phyloP scores from a whole-genome alignment of 306 rosid species.

The Carpinus fangiana region DNA sequence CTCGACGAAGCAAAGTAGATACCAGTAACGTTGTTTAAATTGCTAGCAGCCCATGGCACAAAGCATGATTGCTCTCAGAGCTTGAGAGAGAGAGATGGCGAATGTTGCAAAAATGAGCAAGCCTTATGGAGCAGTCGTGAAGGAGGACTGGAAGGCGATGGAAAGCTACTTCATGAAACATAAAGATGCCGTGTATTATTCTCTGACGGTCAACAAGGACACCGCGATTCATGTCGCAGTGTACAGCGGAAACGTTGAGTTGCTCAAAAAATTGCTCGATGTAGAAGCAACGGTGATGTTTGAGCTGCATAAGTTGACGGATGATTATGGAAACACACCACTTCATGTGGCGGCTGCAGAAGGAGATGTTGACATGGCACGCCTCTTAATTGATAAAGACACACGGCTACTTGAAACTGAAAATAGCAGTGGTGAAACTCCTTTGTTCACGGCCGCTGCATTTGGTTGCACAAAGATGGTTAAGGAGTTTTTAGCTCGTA shows the following conservation, averaged over 20 bases:
- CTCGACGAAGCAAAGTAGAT: slow-evolving; percentile 17
- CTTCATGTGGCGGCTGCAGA: slow-evolving; percentile 23
- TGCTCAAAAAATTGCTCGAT: not conserved
- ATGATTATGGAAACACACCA: slow-evolving; percentile 1
- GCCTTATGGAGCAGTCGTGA: slow-evolving; percentile 7
- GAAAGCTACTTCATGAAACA: not conserved
- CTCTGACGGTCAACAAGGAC: slow-evolving; percentile 6
- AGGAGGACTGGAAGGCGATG: not conserved
- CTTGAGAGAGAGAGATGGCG: not conserved
- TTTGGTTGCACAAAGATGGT: not conserved
- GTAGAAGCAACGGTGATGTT: not conserved
- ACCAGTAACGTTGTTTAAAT: not conserved
- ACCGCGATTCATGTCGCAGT: slow-evolving; percentile 16
- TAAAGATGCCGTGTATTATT: no score
- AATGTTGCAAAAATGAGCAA: not conserved
- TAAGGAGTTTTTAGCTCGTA: not conserved
- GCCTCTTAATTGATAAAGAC: not conserved
- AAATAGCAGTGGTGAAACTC: slow-evolving; percentile 18
- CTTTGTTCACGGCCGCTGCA: slow-evolving; percentile 24
- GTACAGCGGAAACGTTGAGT: not conserved
- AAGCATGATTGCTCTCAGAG: not conserved
- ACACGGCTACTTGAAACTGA: no score
- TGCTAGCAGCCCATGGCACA: not conserved
- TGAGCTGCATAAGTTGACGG: not conserved
- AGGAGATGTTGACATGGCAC: not conserved